Evolutionary conservation across 1,284 basidiomycete genomes (phyloP).

Genomic region (Omphalotus olearius): DNA sequence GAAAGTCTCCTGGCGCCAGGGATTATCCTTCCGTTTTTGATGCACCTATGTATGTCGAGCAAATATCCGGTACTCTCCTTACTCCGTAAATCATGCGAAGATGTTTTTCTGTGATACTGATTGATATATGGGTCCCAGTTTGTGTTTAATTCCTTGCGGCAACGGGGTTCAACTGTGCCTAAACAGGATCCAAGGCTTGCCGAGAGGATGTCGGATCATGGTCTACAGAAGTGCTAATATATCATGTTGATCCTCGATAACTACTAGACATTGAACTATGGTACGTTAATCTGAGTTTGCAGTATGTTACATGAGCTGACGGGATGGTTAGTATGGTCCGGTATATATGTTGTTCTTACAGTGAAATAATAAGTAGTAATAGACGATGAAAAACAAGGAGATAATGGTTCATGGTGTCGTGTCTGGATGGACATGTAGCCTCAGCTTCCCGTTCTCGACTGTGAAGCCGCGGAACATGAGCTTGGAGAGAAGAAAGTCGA

Average conservation of each 20-base stretch:
- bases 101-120: no score
- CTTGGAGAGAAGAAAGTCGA: constrained; percentile 3
- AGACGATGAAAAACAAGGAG: not conserved
- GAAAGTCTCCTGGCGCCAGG: no score
- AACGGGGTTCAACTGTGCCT: no score
- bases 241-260: no score
- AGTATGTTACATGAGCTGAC: not conserved
- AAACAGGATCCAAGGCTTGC: not conserved
- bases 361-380: not conserved
- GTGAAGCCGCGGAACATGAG: constrained; percentile 2
- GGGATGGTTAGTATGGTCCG: not conserved
- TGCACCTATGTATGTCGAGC: no score
- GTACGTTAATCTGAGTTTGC: not conserved
- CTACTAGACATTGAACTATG: not conserved
- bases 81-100: no score
- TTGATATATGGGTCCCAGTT: no score
- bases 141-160: no score
- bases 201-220: not conserved
- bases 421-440: constrained; percentile 4
- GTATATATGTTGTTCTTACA: not conserved
- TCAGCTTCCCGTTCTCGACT: not conserved
- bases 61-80: no score
- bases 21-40: no score
- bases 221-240: no score
- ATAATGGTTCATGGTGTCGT: no score